A percentile compares a stretch with the other conserved stretches of the same genome.
Evolutionary conservation across 225 moss, liverwort and hornwort species (phyloP).

Genomic region (Marchantia paleacea): DNA sequence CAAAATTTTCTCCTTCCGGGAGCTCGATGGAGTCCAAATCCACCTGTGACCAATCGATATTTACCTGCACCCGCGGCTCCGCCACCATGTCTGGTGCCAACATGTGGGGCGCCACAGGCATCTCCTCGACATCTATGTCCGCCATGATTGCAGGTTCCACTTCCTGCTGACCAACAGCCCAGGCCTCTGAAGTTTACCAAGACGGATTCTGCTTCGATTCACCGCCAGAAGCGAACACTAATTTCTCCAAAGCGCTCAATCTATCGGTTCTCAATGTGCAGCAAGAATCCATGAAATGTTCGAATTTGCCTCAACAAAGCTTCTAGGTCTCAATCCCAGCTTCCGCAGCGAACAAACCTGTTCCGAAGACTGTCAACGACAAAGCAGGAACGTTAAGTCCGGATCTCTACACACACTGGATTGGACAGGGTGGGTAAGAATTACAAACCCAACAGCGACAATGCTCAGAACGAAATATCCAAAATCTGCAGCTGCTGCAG

Average conservation of each 20-base stretch:
- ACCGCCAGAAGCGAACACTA: neutral
- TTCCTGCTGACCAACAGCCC: conserved; percentile 2
- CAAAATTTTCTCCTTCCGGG: conserved; percentile 77
- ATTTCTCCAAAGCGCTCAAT: neutral
- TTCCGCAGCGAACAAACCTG: neutral
- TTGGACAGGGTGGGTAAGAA: neutral
- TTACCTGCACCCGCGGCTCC: conserved; percentile 62
- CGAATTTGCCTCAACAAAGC: neutral
- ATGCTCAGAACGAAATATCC: neutral
- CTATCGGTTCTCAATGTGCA: conserved; percentile 14
- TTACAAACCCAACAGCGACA: neutral
- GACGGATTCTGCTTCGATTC: neutral
- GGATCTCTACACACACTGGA: neutral
- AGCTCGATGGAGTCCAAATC: conserved; percentile 85
- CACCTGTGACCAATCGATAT: conserved; percentile 85
- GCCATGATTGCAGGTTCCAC: conserved; percentile 48
- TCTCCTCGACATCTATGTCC: conserved; percentile 67
- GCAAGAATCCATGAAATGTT: conserved; percentile 29
- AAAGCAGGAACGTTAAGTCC: neutral
- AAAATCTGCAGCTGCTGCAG: conserved; percentile 1
- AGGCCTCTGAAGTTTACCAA: neutral
- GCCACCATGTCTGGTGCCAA: conserved; percentile 67
- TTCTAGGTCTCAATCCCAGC: neutral
- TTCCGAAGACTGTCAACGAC: neutral
- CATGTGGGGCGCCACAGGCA: conserved; percentile 87